Conservation (phyloP, 2,329 filamentous ascomycete genomes). For the Scedosporium minutisporum region DNA sequence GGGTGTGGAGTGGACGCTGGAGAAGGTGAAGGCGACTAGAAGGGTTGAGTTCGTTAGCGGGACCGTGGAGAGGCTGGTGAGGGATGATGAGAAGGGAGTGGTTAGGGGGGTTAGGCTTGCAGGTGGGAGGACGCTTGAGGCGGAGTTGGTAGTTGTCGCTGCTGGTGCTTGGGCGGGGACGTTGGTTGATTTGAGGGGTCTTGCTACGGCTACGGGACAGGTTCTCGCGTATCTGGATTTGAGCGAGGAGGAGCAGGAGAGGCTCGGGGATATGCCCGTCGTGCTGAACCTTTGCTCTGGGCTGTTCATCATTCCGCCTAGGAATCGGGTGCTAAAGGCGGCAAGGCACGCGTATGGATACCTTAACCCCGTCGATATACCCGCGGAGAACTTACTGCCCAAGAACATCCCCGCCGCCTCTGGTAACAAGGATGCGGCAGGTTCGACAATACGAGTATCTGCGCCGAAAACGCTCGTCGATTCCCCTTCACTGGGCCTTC, state of each 20-base stretch:
- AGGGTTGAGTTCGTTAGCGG: slow-evolving; percentile 47
- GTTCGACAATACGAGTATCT: slow-evolving; percentile 22
- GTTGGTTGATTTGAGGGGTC: slow-evolving; percentile 67
- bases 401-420: slow-evolving; percentile 22
- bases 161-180: slow-evolving; percentile 79
- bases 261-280: slow-evolving; percentile 58
- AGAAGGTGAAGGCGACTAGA: slow-evolving; percentile 41
- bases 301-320: slow-evolving; percentile 66
- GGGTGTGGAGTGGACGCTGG: slow-evolving; percentile 55
- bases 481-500: slow-evolving; percentile 37
- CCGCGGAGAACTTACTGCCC: slow-evolving; percentile 13
- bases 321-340: slow-evolving; percentile 53
- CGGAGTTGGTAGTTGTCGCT: slow-evolving; percentile 69
- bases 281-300: slow-evolving; percentile 62
- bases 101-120: slow-evolving; percentile 42
- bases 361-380: slow-evolving; percentile 34
- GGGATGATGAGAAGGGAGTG: slow-evolving; percentile 24
- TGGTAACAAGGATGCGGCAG: slow-evolving; percentile 13
- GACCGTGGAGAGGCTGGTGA: slow-evolving; percentile 33
- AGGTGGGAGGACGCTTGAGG: slow-evolving; percentile 40
- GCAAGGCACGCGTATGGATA: slow-evolving; percentile 64
- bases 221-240: slow-evolving; percentile 69
- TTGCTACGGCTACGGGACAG: slow-evolving; percentile 74
- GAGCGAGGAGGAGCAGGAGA: slow-evolving; percentile 58
- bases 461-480: slow-evolving; percentile 25